Evolutionary conservation across 2,329 filamentous ascomycete genomes (phyloP).

Genomic region (Parascedosporium putredinis): DNA sequence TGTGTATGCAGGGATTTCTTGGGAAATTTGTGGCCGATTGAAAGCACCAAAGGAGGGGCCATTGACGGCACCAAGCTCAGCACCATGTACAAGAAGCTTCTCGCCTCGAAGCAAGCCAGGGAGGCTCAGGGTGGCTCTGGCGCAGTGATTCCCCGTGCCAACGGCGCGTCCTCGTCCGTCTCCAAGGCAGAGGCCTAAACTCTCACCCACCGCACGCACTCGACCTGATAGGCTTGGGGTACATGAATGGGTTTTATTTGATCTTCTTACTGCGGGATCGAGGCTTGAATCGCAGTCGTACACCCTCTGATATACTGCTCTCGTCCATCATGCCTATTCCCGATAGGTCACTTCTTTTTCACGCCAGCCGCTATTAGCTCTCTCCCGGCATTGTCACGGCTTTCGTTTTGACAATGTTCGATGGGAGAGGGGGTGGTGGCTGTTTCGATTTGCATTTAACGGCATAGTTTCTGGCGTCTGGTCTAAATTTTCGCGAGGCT

Average conservation of each 20-base stretch:
- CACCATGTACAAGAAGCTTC: conserved; percentile 32
- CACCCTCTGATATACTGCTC: neutral
- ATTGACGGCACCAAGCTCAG: conserved; percentile 33
- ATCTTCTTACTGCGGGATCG: no score
- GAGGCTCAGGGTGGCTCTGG: conserved; percentile 16
- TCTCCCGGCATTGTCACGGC: neutral
- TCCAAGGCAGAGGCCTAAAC: neutral
- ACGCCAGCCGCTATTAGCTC: no score
- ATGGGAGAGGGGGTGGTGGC: neutral
- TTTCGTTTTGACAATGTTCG: neutral
- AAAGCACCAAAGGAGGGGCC: conserved; percentile 29
- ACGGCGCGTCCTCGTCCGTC: conserved; percentile 2
- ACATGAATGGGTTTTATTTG: no score
- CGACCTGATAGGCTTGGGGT: no score
- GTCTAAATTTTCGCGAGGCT: neutral
- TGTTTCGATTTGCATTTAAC: neutral
- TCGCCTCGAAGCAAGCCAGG: conserved; percentile 21
- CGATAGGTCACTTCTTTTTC: no score
- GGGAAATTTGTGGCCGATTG: conserved; percentile 34
- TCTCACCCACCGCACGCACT: neutral
- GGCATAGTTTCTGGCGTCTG: conserved; percentile 1
- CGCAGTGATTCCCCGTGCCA: conserved; percentile 10
- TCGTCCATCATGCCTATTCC: neutral
- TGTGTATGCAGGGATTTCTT: conserved; percentile 32
- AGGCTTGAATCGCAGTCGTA: no score